Percentiles rank a stretch among this genome's conserved stretches.
phyloP scores from a whole-genome alignment of 768 basidiomycete species.

The Albatrellus ellisii region DNA sequence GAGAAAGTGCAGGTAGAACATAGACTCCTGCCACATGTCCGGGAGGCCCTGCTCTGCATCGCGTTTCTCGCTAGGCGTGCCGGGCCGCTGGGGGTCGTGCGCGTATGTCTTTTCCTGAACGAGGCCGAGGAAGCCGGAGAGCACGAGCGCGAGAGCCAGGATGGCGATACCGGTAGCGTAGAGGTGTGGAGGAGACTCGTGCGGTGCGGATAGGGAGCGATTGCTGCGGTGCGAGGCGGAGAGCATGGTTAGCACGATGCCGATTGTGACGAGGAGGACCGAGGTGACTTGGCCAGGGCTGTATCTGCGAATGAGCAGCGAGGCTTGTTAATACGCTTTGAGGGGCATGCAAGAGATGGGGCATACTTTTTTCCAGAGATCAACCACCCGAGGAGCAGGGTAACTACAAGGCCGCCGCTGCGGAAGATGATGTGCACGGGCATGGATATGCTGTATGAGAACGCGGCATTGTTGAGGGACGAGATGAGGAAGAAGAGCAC shows the following conservation, averaged over 20 bases:
- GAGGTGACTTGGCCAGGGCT: conserved; percentile 49
- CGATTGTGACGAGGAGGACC: conserved; percentile 68
- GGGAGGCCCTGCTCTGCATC: not conserved
- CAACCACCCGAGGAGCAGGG: conserved; percentile 68
- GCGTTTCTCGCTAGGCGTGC: conserved; percentile 2
- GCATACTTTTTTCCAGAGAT: conserved; percentile 49
- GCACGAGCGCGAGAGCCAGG: conserved; percentile 61
- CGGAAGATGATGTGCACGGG: conserved; percentile 90
- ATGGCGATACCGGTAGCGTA: conserved; percentile 67
- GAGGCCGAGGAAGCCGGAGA: conserved; percentile 74
- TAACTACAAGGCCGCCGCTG: conserved; percentile 76
- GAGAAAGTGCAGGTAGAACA: conserved; percentile 86
- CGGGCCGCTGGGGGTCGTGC: conserved; percentile 9
- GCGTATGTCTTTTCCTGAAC: conserved; percentile 72
- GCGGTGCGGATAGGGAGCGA: conserved; percentile 5
- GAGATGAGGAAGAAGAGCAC: conserved; percentile 69
- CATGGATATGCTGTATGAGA: conserved; percentile 80
- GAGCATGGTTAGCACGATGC: conserved; percentile 70
- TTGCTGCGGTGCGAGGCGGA: conserved; percentile 38
- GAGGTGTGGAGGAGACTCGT: conserved; percentile 19
- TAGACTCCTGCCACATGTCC: conserved; percentile 64
- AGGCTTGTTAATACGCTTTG: conserved; percentile 3
- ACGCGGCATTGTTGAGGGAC: conserved; percentile 83
- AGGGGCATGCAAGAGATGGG: not conserved
- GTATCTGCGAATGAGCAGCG: conserved; percentile 32